These are phyloP conservation scores for Trichoderma guizhouense DNA, from an alignment of 2,329 filamentous ascomycete genomes.

Conservation along the genomic window DNA sequence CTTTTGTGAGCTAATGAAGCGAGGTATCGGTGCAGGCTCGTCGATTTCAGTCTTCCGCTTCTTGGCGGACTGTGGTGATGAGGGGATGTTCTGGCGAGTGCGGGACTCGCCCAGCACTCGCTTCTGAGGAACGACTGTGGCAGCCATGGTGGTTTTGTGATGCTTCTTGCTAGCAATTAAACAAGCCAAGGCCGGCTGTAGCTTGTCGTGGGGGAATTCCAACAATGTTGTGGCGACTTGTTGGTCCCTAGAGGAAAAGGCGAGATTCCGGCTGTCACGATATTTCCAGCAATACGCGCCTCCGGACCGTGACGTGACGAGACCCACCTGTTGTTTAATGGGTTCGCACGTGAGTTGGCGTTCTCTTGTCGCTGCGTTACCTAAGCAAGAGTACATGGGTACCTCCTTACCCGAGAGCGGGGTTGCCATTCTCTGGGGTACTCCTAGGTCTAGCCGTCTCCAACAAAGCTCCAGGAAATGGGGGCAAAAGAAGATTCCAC, in stretches of 20 bases:
- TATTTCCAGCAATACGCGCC: slow-evolving; percentile 29
- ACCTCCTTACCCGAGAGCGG: neutral
- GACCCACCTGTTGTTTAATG: slow-evolving; percentile 29
- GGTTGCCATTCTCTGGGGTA: neutral
- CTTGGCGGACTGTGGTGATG: slow-evolving; percentile 62
- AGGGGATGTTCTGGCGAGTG: slow-evolving; percentile 58
- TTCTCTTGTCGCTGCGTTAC: neutral
- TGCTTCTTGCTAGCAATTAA: neutral
- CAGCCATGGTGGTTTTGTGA: slow-evolving; percentile 40
- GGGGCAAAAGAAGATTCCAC: neutral
- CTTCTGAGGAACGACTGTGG: slow-evolving; percentile 62
- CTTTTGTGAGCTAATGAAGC: slow-evolving; percentile 62
- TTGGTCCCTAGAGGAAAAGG: neutral
- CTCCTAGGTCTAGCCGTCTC: neutral
- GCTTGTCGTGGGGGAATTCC: slow-evolving; percentile 4
- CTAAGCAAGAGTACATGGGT: neutral
- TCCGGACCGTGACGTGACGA: slow-evolving; percentile 36
- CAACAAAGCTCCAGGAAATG: neutral
- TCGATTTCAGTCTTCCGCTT: slow-evolving; percentile 75
- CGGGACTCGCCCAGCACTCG: slow-evolving; percentile 68
- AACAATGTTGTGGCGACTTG: neutral
- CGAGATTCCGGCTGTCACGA: slow-evolving; percentile 7
- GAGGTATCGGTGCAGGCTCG: slow-evolving; percentile 52
- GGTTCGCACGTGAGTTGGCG: slow-evolving; percentile 32
- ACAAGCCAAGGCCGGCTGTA: neutral